These are phyloP conservation scores for Trichosporon asahii DNA, from an alignment of 1,284 basidiomycete species.

Conservation along the genomic window DNA sequence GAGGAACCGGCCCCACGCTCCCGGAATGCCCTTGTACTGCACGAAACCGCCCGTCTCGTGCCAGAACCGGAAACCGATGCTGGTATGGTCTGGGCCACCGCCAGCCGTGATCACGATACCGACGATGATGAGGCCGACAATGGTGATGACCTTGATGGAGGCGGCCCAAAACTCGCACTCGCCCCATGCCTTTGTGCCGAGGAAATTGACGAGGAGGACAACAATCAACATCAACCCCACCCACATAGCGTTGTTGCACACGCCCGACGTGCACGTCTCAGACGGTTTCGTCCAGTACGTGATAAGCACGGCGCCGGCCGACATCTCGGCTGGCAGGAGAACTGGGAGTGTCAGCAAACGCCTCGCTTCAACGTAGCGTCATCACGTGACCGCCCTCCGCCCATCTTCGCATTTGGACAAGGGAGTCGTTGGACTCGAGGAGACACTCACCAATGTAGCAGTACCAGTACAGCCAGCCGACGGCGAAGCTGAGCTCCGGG, in stretches of 20 bases:
- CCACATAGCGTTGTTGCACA: conserved; percentile 54
- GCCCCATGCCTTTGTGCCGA: conserved; percentile 36
- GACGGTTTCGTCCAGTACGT: conserved; percentile 60
- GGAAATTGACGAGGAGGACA: conserved; percentile 54
- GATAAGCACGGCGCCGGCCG: conserved; percentile 71
- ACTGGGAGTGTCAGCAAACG: conserved; percentile 29
- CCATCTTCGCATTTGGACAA: too few relatives aligned
- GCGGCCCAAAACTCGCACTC: conserved; percentile 54
- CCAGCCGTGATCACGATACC: conserved; percentile 62
- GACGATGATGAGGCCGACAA: conserved; percentile 57
- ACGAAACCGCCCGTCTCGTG: conserved; percentile 53
- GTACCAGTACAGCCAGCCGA: conserved; percentile 82
- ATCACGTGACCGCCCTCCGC: neutral
- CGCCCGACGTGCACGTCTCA: conserved; percentile 13
- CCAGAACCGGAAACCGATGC: conserved; percentile 55
- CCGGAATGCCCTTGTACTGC: conserved; percentile 53
- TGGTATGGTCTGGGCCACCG: conserved; percentile 48
- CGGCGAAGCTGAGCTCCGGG: conserved; percentile 67
- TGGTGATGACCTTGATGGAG: conserved; percentile 75
- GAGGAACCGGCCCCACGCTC: conserved; percentile 48
- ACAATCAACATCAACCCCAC: conserved; percentile 55
- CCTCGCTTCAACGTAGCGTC: neutral
- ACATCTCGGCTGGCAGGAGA: conserved; percentile 75
- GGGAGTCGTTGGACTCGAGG: too few relatives aligned
- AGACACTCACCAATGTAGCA: conserved; percentile 47